These are phyloP conservation scores for Xylaria acuta DNA, from an alignment of 495 filamentous ascomycete genomes.

Conservation along the genomic window DNA sequence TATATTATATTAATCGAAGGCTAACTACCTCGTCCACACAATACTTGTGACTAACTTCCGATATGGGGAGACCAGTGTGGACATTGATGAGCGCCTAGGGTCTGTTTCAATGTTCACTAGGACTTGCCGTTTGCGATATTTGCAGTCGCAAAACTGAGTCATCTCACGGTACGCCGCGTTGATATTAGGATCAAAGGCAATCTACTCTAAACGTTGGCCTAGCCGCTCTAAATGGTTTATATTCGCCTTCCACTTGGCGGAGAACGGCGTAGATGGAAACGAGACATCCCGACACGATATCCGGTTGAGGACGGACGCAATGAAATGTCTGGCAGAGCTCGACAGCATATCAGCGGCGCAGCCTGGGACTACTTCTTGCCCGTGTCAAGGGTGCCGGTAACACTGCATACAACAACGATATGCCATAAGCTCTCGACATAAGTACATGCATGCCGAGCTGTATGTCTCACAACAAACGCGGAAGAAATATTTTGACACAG, in stretches of 20 bases:
- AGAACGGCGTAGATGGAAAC: background rate
- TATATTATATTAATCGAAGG: background rate
- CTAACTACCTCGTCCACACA: background rate
- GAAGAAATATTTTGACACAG: background rate
- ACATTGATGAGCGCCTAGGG: background rate
- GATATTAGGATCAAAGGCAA: background rate
- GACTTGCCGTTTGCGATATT: slow-evolving; percentile 4
- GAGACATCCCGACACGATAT: slow-evolving; percentile 9
- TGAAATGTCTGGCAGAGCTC: slow-evolving; percentile 6
- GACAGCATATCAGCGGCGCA: no score
- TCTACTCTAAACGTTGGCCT: background rate
- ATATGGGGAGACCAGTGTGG: background rate
- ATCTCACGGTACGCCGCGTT: background rate
- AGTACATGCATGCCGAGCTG: background rate
- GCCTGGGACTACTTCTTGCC: no score
- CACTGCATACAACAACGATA: background rate
- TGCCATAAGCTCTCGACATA: background rate
- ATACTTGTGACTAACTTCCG: background rate
- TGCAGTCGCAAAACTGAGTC: background rate
- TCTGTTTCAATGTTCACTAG: slow-evolving; percentile 2
- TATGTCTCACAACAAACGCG: background rate
- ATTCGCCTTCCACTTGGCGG: background rate
- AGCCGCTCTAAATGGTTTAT: background rate
- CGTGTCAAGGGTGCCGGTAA: background rate
- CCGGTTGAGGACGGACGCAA: background rate